Evolutionary conservation across 2,329 filamentous ascomycete species (phyloP), one percentile per base, ranked within the genome.

Genomic region (Metarhizium guizhouense): DNA sequence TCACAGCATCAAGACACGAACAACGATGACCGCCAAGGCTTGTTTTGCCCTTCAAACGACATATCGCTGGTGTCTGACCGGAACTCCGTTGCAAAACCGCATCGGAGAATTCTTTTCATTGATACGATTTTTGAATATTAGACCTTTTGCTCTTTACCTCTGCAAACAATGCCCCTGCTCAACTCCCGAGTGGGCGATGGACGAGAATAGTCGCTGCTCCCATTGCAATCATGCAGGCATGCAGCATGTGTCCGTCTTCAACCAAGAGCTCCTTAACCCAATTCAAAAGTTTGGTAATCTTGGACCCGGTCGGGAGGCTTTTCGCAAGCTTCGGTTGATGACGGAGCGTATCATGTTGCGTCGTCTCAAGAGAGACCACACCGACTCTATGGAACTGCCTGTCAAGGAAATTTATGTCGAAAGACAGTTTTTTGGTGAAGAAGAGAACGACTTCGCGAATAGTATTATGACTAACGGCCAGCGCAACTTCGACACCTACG

Each of bases 51-150:
- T 99, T 47, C 86, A 91, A 58, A 88, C 88, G 18, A 84, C 81
- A 18, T 96, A 94, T 72, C 95, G 95, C 64, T 97, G 94, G 90
- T 99, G 94, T 68, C 77, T 99, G 57, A 94, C 89, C 16, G 94
- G 94, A 8, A 99, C 94, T 1, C 94, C 94, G 0, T 83, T 99
- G 1, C 94, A 99, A 70, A 99, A 97, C 67, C 87, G 93, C 54
- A 97, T 97, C 61, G 93, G 94, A 65, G 93, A 97, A 69, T 95
- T 96, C 70, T 96, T 97, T 72, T 97, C 93, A 0, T 76, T 97
- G 25, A 78, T 99, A 55, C 87, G 94, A 2, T 99, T 99, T 70
- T 80, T 99, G 34, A 88, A 96, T 68, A 80, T 96, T 40, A 80
- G 82, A 8, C 93, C 93, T 0, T 97, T 96, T 69, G 87, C 93